Base-by-base conservation (phyloP, 1,284 basidiomycete genomes). In the Moniliophthora roreri region DNA sequence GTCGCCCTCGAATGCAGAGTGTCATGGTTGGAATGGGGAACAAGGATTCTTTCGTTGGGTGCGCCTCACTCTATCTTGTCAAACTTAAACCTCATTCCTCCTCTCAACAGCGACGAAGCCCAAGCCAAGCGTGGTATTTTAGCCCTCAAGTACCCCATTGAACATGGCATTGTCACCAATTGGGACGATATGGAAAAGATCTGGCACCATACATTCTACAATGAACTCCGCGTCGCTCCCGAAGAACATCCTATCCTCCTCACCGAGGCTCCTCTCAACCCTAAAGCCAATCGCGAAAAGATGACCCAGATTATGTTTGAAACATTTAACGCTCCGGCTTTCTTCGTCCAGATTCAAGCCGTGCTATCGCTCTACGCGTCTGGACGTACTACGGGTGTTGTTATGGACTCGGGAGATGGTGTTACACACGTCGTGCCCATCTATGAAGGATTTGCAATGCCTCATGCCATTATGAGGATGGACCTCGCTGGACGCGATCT, bases 151-250 rank as follows among this genome's bases (percentile, higher is more conserved):
- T 49, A 49, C 16, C 48, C 48, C n/a, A 49, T 49, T 21, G 48
- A 49, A 49, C 48, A 49, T 35, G 48, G 48, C 38, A 49, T 49
- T 15, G 48, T 49, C 34, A 49, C 48, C 11, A 49, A 49, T 35
- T 49, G 48, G 48, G 48, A 49, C 32, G 48, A 49, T 20, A 49
- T 49, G 48, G 48, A 49, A 23, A 49, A 49, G 48, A 49, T 49
- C 24, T 49, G 48, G 48, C 48, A 49, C 24, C 48, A 49, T 15
- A 49, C 48, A n/a, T 49, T 37, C 48, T 49, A 49, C 48, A 49
- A 49, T 35, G 48, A 49, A 23, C 48, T 49, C 9, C 34, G 48
- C 5, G 48, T 49, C 4, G 48, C 48, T 13, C 48, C 48, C 35
- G 48, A 49, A 26, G 48, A 49, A 38, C 48, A 49, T 21, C 48